These are phyloP conservation scores for Salix koriyanagi DNA, from an alignment of 345 rosid species.

Conservation along the genomic window DNA sequence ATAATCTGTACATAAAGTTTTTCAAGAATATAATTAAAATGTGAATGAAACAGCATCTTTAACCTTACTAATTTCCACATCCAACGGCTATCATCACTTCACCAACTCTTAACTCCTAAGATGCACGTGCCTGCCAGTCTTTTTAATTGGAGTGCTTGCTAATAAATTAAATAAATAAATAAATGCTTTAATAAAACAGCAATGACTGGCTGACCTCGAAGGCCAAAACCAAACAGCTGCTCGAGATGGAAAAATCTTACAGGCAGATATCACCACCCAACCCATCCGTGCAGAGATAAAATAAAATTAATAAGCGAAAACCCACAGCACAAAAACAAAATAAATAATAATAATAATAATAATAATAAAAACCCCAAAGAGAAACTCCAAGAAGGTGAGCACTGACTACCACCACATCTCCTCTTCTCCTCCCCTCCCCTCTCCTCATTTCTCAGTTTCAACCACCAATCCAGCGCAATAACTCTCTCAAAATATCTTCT, in stretches of 20 bases:
- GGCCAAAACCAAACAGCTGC: not conserved
- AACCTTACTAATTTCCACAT: not conserved
- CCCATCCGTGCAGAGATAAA: conserved; percentile 42
- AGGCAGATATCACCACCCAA: conserved; percentile 12
- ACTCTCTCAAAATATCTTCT: not conserved
- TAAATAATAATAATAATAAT: not conserved
- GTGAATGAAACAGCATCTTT: too few relatives aligned
- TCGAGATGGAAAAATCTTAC: conserved; percentile 23
- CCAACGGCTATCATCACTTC: not conserved
- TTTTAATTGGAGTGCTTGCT: not conserved
- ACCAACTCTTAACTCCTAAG: not conserved
- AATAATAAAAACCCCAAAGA: not conserved
- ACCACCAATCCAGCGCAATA: not conserved
- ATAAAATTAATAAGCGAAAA: not conserved
- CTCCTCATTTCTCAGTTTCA: not conserved
- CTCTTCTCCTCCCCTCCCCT: not conserved
- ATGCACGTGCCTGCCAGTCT: not conserved
- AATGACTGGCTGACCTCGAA: not conserved
- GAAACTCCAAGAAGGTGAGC: not conserved
- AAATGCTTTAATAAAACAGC: too few relatives aligned
- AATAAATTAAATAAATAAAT: too few relatives aligned
- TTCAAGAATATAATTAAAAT: too few relatives aligned
- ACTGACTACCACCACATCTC: not conserved
- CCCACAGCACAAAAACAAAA: not conserved
- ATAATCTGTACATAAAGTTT: too few relatives aligned